These are phyloP conservation scores for Naganishia sp. DNA, from an alignment of 1,284 basidiomycete species.

Conservation along the genomic window DNA sequence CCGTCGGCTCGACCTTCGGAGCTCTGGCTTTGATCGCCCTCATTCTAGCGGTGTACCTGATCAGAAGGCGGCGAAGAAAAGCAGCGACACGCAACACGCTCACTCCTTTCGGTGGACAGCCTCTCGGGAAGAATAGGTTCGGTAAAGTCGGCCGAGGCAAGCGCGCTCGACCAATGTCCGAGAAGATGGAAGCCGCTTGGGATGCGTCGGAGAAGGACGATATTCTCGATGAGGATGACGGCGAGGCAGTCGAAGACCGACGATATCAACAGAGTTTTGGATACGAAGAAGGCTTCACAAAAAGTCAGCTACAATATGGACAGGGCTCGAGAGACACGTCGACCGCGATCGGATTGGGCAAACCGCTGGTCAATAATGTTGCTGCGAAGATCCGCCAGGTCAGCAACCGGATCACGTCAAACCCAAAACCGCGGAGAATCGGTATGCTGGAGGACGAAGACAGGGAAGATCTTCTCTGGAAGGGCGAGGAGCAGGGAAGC, in stretches of 20 bases:
- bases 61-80: neutral
- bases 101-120: conserved; percentile 19
- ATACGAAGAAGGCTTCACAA: neutral
- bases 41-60: neutral
- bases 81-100: neutral
- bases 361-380: conserved; percentile 5
- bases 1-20: conserved; percentile 39
- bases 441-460: conserved; percentile 49
- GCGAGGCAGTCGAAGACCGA: neutral
- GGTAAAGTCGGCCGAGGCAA: neutral
- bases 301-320: neutral
- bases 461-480: conserved; percentile 32
- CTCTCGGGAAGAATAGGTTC: neutral
- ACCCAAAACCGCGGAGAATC: conserved; percentile 34
- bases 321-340: neutral
- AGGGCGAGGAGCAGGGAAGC: conserved; percentile 30
- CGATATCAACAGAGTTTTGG: neutral
- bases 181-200: conserved; percentile 1
- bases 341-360: conserved; percentile 29
- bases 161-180: no score
- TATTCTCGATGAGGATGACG: neutral
- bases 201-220: conserved; percentile 13
- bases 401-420: conserved; percentile 20
- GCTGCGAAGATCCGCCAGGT: conserved; percentile 20
- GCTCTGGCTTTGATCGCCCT: conserved; percentile 18